A percentile compares a stretch with the other conserved stretches of the same genome.
Evolutionary conservation across 495 filamentous ascomycete species (phyloP).

Genomic region (Hypoxylon crocopeplum): DNA sequence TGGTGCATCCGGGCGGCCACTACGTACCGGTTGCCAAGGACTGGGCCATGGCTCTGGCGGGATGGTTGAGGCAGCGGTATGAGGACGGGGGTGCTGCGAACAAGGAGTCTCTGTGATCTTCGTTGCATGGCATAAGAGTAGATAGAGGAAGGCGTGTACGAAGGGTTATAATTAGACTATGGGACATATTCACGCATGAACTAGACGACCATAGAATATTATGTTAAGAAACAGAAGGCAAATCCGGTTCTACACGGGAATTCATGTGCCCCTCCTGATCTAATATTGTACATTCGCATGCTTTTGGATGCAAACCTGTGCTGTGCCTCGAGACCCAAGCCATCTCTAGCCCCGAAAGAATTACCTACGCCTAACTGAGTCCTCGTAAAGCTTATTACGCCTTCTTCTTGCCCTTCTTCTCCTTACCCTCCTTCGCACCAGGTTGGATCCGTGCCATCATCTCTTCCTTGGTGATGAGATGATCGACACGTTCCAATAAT

Average conservation of each 20-base stretch:
- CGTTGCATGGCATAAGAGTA: neutral
- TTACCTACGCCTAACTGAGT: conserved; percentile 11
- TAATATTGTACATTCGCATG: conserved; percentile 43
- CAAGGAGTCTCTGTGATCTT: conserved; percentile 65
- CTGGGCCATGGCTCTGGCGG: conserved; percentile 75
- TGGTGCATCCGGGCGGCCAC: conserved; percentile 92
- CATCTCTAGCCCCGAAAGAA: conserved; percentile 21
- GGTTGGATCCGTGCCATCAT: conserved; percentile 98
- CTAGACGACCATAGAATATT: conserved; percentile 14
- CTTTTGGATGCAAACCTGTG: conserved; percentile 34
- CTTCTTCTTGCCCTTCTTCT: conserved; percentile 46
- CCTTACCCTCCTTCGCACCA: conserved; percentile 47
- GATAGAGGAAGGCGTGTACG: neutral
- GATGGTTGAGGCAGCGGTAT: conserved; percentile 71
- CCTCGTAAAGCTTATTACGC: conserved; percentile 33
- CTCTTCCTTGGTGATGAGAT: conserved; percentile 99
- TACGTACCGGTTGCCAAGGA: conserved; percentile 84
- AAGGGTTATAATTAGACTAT: neutral
- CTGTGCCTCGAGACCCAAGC: conserved; percentile 21
- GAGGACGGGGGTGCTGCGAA: conserved; percentile 55
- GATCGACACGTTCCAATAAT: conserved; percentile 91
- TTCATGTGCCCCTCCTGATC: conserved; percentile 26
- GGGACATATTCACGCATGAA: neutral
- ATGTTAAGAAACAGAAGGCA: conserved; percentile 28
- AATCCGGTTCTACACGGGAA: conserved; percentile 26